Evolutionary conservation across 2,329 filamentous ascomycete species (phyloP).

Genomic region (Tolypocladium capitatum): DNA sequence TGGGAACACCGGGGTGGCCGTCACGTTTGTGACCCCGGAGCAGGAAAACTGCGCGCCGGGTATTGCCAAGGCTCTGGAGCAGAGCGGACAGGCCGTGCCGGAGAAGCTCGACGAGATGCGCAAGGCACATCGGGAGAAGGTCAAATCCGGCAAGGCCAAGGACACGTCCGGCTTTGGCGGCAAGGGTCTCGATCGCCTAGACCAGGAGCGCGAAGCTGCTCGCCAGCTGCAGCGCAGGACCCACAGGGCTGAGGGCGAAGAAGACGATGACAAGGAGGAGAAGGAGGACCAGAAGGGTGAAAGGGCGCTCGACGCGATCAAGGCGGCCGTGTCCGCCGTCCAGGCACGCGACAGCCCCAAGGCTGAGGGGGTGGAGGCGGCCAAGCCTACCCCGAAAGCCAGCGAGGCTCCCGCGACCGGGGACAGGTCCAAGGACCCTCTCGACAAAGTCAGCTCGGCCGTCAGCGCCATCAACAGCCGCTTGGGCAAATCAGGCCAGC

Average conservation of each 20-base stretch:
- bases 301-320: slow-evolving; percentile 51
- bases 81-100: slow-evolving; percentile 76
- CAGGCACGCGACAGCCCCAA: slow-evolving; percentile 38
- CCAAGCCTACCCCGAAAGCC: slow-evolving; percentile 20
- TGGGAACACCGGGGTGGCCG: slow-evolving; percentile 85
- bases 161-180: slow-evolving; percentile 84
- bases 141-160: slow-evolving; percentile 85
- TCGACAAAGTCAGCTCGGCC: slow-evolving; percentile 82
- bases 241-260: slow-evolving; percentile 75
- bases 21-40: slow-evolving; percentile 84
- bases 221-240: slow-evolving; percentile 77
- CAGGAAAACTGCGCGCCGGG: slow-evolving; percentile 85
- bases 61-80: slow-evolving; percentile 80
- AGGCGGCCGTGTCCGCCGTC: slow-evolving; percentile 46
- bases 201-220: slow-evolving; percentile 79
- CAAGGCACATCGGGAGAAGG: slow-evolving; percentile 71
- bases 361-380: slow-evolving; percentile 22
- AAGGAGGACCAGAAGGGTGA: slow-evolving; percentile 63
- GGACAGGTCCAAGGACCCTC: slow-evolving; percentile 49
- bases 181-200: slow-evolving; percentile 82
- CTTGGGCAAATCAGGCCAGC: slow-evolving; percentile 75
- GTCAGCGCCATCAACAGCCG: slow-evolving; percentile 85
- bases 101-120: slow-evolving; percentile 53
- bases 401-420: slow-evolving; percentile 43
- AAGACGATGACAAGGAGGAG: slow-evolving; percentile 74